Evolutionary conservation across 257 asterid genomes (phyloP).

Genomic region (Capsicum chinense): DNA sequence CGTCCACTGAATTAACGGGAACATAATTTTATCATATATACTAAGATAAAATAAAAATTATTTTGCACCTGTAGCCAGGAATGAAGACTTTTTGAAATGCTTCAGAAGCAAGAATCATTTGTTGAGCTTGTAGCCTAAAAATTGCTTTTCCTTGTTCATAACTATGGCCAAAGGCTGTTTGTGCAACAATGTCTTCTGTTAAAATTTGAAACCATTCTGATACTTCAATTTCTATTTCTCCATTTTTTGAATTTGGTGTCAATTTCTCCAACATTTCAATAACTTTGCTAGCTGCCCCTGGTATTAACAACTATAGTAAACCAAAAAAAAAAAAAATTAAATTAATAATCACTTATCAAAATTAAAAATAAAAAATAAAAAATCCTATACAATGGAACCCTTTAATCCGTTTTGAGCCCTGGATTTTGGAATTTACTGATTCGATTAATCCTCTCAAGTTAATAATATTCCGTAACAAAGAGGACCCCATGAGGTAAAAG

Average conservation of each 20-base stretch:
- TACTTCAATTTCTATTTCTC: slow-evolving; percentile 53
- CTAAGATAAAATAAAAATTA: background rate
- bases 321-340: background rate
- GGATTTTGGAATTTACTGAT: background rate
- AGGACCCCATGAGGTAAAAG: too few relatives aligned
- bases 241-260: slow-evolving; percentile 6
- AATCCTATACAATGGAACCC: background rate
- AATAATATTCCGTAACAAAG: too few relatives aligned
- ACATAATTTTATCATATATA: background rate
- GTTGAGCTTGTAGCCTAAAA: slow-evolving; percentile 49
- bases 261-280: slow-evolving; percentile 50
- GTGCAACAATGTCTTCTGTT: slow-evolving; percentile 53
- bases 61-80: slow-evolving; percentile 54
- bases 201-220: slow-evolving; percentile 50
- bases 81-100: slow-evolving; percentile 52
- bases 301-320: slow-evolving; percentile 43
- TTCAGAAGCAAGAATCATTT: slow-evolving; percentile 49
- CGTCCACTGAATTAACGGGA: background rate
- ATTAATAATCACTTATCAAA: background rate
- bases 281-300: slow-evolving; percentile 49
- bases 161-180: slow-evolving; percentile 50
- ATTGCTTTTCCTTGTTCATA: slow-evolving; percentile 54
- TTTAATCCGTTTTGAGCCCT: background rate
- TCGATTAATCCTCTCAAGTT: background rate
- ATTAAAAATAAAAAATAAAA: too few relatives aligned